A percentile compares a stretch with the other conserved stretches of the same genome.
Evolutionary conservation across 352 stramenopile genomes (phyloP).

Genomic region (Globisporangium recalcitrans): DNA sequence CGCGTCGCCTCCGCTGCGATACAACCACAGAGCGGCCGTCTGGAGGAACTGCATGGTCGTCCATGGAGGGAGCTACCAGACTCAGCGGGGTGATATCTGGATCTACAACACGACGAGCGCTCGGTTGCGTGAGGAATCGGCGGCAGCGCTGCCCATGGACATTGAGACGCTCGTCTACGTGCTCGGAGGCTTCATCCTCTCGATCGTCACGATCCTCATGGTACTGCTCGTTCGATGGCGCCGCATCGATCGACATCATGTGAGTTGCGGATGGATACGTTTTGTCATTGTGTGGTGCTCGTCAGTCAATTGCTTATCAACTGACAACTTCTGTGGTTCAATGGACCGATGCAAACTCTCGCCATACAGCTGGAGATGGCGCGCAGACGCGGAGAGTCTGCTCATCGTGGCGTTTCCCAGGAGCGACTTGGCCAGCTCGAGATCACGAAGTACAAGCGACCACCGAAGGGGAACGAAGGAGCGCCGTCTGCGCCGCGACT

Average conservation of each 20-base stretch:
- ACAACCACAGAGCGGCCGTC: constrained; percentile 53
- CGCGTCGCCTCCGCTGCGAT: constrained; percentile 41
- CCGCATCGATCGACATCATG: constrained; percentile 53
- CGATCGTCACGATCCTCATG: constrained; percentile 52
- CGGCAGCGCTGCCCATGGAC: constrained; percentile 32
- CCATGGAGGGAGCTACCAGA: constrained; percentile 69
- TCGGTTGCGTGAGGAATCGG: constrained; percentile 20
- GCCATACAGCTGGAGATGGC: constrained; percentile 41
- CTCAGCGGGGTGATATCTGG: constrained; percentile 62
- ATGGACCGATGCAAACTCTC: neutral
- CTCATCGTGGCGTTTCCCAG: constrained; percentile 50
- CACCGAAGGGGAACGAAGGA: neutral
- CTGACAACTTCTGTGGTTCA: neutral
- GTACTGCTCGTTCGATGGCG: constrained; percentile 63
- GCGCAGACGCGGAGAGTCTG: constrained; percentile 32
- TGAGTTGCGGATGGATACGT: constrained; percentile 8
- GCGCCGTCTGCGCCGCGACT: neutral
- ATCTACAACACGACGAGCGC: constrained; percentile 55
- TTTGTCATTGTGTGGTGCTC: neutral
- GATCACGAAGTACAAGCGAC: constrained; percentile 58
- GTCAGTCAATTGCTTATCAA: neutral
- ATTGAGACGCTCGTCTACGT: constrained; percentile 73
- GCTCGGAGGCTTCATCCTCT: constrained; percentile 56
- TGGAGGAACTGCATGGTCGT: constrained; percentile 61
- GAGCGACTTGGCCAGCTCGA: constrained; percentile 56